Conservation (phyloP, 1,284 basidiomycete genomes). For the Cryptococcus sp. region DNA sequence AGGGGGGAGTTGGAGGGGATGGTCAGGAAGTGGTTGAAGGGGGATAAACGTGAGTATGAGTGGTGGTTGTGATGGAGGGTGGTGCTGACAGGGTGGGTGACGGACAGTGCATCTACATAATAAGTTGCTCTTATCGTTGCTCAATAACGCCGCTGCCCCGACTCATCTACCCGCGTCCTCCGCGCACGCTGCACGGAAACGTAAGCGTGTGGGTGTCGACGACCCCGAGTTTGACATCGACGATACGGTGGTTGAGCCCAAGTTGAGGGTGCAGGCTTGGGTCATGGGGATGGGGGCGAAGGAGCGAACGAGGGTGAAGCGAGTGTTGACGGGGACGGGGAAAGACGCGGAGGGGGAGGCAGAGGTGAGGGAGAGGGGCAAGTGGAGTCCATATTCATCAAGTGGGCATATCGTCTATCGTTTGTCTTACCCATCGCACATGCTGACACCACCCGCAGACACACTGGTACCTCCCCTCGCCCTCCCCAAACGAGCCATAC, state of each 20-base stretch:
- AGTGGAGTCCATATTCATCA: constrained; percentile 13
- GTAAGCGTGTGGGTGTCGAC: constrained; percentile 29
- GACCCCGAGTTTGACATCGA: constrained; percentile 41
- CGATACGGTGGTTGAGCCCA: constrained; percentile 36
- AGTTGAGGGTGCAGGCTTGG: constrained; percentile 38
- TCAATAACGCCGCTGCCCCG: constrained; percentile 44
- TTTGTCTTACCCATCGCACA: background rate
- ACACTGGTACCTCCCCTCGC: constrained; percentile 28
- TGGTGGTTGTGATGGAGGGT: too few species aligned
- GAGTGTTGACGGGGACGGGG: constrained; percentile 22
- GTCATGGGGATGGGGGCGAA: constrained; percentile 34
- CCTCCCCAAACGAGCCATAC: constrained; percentile 23
- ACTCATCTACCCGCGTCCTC: constrained; percentile 23
- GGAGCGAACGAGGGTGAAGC: constrained; percentile 35
- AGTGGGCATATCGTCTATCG: constrained; percentile 9
- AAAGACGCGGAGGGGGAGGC: constrained; percentile 18
- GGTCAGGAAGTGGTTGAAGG: constrained; percentile 41
- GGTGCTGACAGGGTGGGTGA: background rate
- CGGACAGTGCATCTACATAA: constrained; percentile 44
- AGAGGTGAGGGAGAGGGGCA: constrained; percentile 3
- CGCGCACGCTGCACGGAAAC: constrained; percentile 23
- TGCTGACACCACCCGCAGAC: constrained; percentile 4
- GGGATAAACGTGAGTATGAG: constrained; percentile 41
- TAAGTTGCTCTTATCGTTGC: constrained; percentile 41
- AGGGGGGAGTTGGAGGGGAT: constrained; percentile 41